Evolutionary conservation across 116 monocot species (phyloP).

Genomic region (Zostera marina): DNA sequence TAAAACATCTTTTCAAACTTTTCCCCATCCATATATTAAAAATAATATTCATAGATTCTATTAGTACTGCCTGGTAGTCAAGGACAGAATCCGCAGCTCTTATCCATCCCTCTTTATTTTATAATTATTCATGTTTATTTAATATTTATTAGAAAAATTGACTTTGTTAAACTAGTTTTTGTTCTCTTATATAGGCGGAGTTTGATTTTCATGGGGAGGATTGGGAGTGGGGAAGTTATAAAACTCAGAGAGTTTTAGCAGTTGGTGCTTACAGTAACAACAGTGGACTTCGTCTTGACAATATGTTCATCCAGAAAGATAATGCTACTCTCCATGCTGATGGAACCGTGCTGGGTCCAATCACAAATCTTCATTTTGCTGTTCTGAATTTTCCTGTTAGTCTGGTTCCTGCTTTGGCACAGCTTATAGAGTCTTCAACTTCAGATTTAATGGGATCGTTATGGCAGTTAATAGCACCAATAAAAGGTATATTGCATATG

Average conservation of each 20-base stretch:
- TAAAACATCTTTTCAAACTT: too few species aligned
- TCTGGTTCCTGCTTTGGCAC: conserved; percentile 67
- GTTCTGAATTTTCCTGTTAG: conserved; percentile 90
- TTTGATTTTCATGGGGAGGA: conserved; percentile 97
- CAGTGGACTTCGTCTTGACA: conserved; percentile 83
- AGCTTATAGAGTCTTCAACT: conserved; percentile 72
- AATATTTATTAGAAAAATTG: background rate
- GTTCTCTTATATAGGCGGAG: conserved; percentile 49
- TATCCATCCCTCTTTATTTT: too few species aligned
- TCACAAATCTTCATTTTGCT: conserved; percentile 96
- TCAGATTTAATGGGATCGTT: conserved; percentile 64
- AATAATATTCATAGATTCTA: too few species aligned
- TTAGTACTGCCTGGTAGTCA: too few species aligned
- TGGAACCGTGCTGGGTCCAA: conserved; percentile 72
- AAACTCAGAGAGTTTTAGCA: conserved; percentile 61
- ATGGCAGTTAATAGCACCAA: conserved; percentile 61
- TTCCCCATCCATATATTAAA: too few species aligned
- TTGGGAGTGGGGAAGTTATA: conserved; percentile 96
- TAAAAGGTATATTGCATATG: conserved; percentile 96
- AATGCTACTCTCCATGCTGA: conserved; percentile 98
- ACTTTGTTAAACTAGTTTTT: background rate
- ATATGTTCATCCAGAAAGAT: conserved; percentile 88
- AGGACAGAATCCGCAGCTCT: too few species aligned
- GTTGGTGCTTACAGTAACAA: conserved; percentile 83
- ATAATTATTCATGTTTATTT: too few species aligned